These are phyloP conservation scores for Camellia granthamiana DNA, from an alignment of 148 eudicot species.

Conservation along the genomic window DNA sequence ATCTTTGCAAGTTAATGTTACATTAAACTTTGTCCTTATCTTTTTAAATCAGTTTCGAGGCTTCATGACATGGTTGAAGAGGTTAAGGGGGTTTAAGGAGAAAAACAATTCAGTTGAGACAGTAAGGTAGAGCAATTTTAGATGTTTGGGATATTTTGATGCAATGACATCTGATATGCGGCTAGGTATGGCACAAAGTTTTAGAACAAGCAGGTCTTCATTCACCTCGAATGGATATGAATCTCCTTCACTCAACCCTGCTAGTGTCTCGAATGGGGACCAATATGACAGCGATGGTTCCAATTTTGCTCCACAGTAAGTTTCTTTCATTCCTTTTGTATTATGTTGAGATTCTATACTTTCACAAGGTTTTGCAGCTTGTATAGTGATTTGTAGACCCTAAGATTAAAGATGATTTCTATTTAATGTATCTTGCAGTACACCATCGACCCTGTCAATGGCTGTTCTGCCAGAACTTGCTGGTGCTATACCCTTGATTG, in stretches of 20 bases:
- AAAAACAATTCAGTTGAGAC: not conserved
- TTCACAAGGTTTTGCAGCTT: not conserved
- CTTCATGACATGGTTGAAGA: not conserved
- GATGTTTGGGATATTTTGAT: conserved; percentile 9
- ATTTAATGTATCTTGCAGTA: conserved; percentile 44
- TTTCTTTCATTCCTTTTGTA: conserved; percentile 18
- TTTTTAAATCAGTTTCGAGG: not conserved
- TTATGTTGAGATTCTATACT: not conserved
- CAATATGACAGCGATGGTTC: conserved; percentile 93
- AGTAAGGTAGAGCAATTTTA: not conserved
- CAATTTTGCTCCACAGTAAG: conserved; percentile 86
- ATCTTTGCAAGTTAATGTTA: not conserved
- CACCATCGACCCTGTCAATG: conserved; percentile 73
- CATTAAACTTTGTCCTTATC: not conserved
- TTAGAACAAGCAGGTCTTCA: conserved; percentile 52
- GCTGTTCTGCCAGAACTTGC: conserved; percentile 87
- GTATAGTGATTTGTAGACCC: not conserved
- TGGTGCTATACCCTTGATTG: conserved; percentile 87
- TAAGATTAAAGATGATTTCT: not conserved
- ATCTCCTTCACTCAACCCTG: conserved; percentile 55
- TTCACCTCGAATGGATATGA: conserved; percentile 63
- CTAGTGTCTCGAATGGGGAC: conserved; percentile 58
- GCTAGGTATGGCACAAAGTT: conserved; percentile 51
- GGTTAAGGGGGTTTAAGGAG: not conserved
- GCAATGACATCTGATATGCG: conserved; percentile 59